Percentiles rank a stretch among this genome's conserved stretches.
Evolutionary conservation across 805 yeast species (phyloP).

Genomic region (Wickerhamomyces hampshirensis): DNA sequence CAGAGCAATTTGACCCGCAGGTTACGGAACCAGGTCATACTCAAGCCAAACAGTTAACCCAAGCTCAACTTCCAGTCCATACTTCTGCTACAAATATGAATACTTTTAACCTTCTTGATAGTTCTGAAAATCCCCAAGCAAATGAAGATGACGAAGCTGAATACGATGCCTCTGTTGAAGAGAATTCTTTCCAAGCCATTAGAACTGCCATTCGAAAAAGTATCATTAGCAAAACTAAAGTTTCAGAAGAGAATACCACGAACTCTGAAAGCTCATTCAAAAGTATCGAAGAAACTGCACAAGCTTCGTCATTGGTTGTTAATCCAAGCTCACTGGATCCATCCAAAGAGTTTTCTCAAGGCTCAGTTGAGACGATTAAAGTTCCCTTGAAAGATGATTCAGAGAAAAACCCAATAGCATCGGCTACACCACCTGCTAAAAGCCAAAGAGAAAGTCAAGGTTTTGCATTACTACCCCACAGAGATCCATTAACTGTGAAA

Average conservation of each 20-base stretch:
- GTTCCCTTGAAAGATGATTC: slow-evolving; percentile 19
- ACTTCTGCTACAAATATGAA: no score
- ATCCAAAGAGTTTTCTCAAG: slow-evolving; percentile 2
- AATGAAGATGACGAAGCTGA: slow-evolving; percentile 9
- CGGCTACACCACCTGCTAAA: slow-evolving; percentile 18
- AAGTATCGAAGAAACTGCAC: slow-evolving; percentile 19
- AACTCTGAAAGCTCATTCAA: slow-evolving; percentile 18
- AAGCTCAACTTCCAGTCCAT: no score
- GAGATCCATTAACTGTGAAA: slow-evolving; percentile 27
- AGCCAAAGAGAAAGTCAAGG: slow-evolving; percentile 25
- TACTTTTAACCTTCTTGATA: no score
- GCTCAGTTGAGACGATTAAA: slow-evolving; percentile 16
- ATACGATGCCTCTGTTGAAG: slow-evolving; percentile 24
- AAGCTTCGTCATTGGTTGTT: slow-evolving; percentile 13
- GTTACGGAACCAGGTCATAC: background rate
- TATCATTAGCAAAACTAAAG: slow-evolving; percentile 30
- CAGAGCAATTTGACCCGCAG: background rate
- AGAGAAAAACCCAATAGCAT: slow-evolving; percentile 1
- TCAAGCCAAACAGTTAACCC: no score
- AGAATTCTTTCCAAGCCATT: slow-evolving; percentile 41
- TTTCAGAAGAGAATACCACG: slow-evolving; percentile 6
- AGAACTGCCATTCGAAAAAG: slow-evolving; percentile 42
- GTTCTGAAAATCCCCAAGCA: background rate
- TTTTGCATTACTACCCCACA: slow-evolving; percentile 27
- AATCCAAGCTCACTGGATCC: slow-evolving; percentile 12